Conservation (phyloP, 1,139 yeast species). For the Geotrichum klebahnii region DNA sequence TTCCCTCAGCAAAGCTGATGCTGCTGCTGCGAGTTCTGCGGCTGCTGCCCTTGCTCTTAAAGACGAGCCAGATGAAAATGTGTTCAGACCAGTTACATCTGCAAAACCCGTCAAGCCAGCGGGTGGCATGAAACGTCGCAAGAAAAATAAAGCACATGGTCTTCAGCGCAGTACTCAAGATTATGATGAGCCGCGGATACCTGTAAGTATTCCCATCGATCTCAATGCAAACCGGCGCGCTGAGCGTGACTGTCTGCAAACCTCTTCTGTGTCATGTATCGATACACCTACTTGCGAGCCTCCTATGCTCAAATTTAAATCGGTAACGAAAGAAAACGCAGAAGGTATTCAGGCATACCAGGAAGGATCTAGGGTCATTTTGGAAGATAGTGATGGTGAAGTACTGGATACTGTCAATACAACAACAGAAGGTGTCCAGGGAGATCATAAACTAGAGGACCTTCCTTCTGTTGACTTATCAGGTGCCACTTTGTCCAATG, state of each 20-base stretch:
- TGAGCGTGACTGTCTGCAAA: conserved; percentile 4
- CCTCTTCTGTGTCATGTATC: not conserved
- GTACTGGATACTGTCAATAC: conserved; percentile 46
- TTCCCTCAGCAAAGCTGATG: conserved; percentile 77
- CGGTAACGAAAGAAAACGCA: not conserved
- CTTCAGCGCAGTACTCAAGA: not conserved
- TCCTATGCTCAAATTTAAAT: no score
- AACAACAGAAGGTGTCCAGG: not conserved
- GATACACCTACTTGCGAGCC: no score
- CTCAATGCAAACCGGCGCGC: conserved; percentile 26
- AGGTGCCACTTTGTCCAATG: not conserved
- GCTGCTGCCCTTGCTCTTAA: conserved; percentile 7
- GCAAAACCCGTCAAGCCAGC: conserved; percentile 61
- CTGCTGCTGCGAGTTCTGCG: conserved; percentile 43
- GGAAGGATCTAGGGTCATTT: conserved; percentile 64
- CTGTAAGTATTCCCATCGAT: conserved; percentile 34
- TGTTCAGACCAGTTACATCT: conserved; percentile 6
- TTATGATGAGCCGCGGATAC: conserved; percentile 32
- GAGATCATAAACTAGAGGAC: not conserved
- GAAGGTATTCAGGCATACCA: conserved; percentile 53
- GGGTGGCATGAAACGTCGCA: conserved; percentile 64
- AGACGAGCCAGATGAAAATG: conserved; percentile 4
- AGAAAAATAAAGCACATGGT: conserved; percentile 37
- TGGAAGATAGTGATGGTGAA: conserved; percentile 84
- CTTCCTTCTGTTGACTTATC: not conserved